Evolutionary conservation across 139 green algal species (phyloP).

Genomic region (Chlamydomonas schloesseri): DNA sequence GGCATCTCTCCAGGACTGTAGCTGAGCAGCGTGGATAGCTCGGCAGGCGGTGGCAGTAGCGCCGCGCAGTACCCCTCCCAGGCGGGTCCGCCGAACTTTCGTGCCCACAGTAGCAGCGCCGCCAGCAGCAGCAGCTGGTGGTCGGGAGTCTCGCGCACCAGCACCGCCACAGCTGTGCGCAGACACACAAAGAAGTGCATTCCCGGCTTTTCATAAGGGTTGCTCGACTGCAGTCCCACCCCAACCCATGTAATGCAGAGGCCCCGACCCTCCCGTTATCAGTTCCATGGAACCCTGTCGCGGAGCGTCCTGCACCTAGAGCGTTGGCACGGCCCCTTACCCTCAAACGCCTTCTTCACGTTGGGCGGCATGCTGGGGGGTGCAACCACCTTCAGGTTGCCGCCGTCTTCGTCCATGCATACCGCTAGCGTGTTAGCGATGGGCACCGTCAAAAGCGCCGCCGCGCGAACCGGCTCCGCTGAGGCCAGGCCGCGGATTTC

Average conservation of each 20-base stretch:
- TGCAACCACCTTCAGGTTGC: not conserved
- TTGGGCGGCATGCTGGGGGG: slow-evolving; percentile 19
- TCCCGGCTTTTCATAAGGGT: no score
- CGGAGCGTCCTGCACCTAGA: no score
- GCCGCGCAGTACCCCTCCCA: slow-evolving; percentile 27
- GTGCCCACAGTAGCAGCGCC: slow-evolving; percentile 29
- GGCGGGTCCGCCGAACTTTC: slow-evolving; percentile 17
- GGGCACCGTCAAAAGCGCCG: slow-evolving; percentile 18
- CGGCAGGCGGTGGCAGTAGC: slow-evolving; percentile 4
- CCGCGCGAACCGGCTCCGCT: not conserved
- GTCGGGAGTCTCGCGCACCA: not conserved
- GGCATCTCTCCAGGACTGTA: slow-evolving; percentile 22
- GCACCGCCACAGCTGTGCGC: not conserved
- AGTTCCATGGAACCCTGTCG: no score
- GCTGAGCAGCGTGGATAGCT: slow-evolving; percentile 34
- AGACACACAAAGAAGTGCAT: no score
- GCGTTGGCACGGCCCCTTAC: no score
- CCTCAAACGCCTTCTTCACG: slow-evolving; percentile 36
- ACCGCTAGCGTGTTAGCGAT: slow-evolving; percentile 27
- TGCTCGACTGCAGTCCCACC: no score
- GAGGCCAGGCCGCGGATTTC: slow-evolving; percentile 8
- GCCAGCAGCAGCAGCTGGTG: slow-evolving; percentile 29
- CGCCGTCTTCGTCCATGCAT: not conserved
- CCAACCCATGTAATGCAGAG: no score
- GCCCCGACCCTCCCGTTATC: no score